Percentiles rank a stretch among this genome's conserved stretches.
Evolutionary conservation across 352 stramenopile genomes (phyloP).

Genomic region (Phytophthora crassamura): DNA sequence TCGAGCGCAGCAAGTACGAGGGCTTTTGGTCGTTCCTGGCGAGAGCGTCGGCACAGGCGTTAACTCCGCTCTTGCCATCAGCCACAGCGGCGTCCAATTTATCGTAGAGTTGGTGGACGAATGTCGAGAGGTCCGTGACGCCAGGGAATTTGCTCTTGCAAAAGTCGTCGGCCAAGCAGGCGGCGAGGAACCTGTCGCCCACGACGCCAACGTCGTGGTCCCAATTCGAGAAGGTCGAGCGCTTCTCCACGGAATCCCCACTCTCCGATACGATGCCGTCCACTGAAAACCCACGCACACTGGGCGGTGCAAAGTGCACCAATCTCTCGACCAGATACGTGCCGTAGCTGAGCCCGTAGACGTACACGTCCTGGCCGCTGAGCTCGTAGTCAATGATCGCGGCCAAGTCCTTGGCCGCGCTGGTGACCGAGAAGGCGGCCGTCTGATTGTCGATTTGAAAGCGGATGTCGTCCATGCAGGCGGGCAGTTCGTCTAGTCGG

Average conservation of each 20-base stretch:
- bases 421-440: conserved; percentile 74
- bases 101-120: conserved; percentile 60
- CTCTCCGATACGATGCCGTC: conserved; percentile 77
- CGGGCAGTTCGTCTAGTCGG: conserved; percentile 59
- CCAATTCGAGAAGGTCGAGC: conserved; percentile 85
- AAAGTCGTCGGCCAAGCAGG: conserved; percentile 64
- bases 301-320: conserved; percentile 57
- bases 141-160: conserved; percentile 70
- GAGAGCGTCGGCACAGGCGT: conserved; percentile 59
- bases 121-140: conserved; percentile 54
- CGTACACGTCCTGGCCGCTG: conserved; percentile 60
- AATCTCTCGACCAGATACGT: conserved; percentile 75
- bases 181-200: conserved; percentile 56
- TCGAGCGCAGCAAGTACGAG: conserved; percentile 74
- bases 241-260: conserved; percentile 52
- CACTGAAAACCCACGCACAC: conserved; percentile 58
- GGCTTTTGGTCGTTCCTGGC: conserved; percentile 46
- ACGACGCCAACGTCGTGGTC: conserved; percentile 76
- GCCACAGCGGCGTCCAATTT: conserved; percentile 58
- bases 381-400: conserved; percentile 56
- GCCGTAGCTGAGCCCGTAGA: conserved; percentile 85
- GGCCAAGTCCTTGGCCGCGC: conserved; percentile 68
- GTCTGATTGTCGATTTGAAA: conserved; percentile 83
- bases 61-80: conserved; percentile 39
- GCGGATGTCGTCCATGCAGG: conserved; percentile 72